Evolutionary conservation across 208 protist species (phyloP).

Genomic region (Angomonas deanei): DNA sequence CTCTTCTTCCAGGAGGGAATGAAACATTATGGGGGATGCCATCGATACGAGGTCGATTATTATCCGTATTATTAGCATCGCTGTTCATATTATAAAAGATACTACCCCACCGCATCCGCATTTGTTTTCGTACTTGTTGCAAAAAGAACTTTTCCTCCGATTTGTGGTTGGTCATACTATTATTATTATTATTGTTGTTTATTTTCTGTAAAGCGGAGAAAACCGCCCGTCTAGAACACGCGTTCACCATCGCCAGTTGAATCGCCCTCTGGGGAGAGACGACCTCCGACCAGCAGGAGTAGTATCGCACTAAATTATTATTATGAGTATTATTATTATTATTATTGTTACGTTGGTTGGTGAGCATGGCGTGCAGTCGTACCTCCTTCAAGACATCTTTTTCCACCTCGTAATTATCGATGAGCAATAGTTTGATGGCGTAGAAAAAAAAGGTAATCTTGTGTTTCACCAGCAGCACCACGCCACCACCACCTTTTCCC

Average conservation of each 20-base stretch:
- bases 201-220: neutral
- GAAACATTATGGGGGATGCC: too few relatives aligned
- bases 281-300: slow-evolving; percentile 76
- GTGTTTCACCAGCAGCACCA: slow-evolving; percentile 68
- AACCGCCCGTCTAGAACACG: slow-evolving; percentile 37
- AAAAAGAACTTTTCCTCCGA: too few relatives aligned
- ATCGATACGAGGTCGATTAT: neutral
- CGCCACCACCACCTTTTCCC: slow-evolving; percentile 64
- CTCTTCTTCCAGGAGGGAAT: neutral
- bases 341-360: slow-evolving; percentile 8
- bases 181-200: neutral
- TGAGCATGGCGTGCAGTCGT: slow-evolving; percentile 60
- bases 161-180: neutral
- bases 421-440: slow-evolving; percentile 81
- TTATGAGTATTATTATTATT: neutral
- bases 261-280: slow-evolving; percentile 55
- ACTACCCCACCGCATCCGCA: neutral
- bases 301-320: slow-evolving; percentile 68
- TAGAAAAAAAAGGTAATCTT: slow-evolving; percentile 76
- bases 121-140: neutral
- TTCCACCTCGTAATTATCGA: slow-evolving; percentile 56
- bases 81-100: neutral
- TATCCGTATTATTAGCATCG: neutral
- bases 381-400: slow-evolving; percentile 66
- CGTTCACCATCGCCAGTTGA: slow-evolving; percentile 65